phyloP scores from a whole-genome alignment of 108 stramenopile species.

The Nitzschia palea region DNA sequence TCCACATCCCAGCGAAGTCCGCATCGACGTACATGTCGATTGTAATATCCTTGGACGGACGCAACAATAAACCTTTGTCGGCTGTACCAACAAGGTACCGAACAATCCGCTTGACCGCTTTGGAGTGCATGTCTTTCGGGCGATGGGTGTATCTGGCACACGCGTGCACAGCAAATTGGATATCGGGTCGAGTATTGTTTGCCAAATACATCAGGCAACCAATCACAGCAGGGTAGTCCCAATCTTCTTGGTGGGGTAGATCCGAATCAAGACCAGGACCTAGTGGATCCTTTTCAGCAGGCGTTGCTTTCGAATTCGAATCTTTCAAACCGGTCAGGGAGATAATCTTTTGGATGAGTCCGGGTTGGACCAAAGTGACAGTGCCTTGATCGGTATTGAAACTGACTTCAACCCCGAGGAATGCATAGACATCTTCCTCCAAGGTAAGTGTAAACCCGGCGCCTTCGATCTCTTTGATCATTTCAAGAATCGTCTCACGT shows the following conservation, averaged over 20 bases:
- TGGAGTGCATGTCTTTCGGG: conserved; percentile 34
- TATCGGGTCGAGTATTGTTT: conserved; percentile 29
- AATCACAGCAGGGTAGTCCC: conserved; percentile 34
- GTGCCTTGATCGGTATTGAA: neutral
- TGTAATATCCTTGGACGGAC: neutral
- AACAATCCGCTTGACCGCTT: conserved; percentile 37
- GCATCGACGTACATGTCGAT: conserved; percentile 44
- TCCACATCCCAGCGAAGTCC: conserved; percentile 41
- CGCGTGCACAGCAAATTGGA: conserved; percentile 29
- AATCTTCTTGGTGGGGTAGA: conserved; percentile 8
- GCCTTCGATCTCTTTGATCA: neutral
- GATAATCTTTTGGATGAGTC: conserved; percentile 20
- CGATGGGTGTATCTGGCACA: conserved; percentile 32
- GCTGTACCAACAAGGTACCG: conserved; percentile 36
- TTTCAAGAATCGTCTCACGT: neutral
- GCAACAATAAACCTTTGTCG: conserved; percentile 19
- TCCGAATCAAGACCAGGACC: conserved; percentile 20
- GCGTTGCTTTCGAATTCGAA: neutral
- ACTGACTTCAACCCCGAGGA: conserved; percentile 32
- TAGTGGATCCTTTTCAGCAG: conserved; percentile 12
- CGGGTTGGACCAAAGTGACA: conserved; percentile 22
- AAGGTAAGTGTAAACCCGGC: neutral
- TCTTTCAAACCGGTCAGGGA: conserved; percentile 7
- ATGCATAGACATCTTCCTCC: conserved; percentile 31
- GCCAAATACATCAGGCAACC: conserved; percentile 42